phyloP scores from a whole-genome alignment of 2,329 filamentous ascomycete species.

The Samsoniella hepiali region DNA sequence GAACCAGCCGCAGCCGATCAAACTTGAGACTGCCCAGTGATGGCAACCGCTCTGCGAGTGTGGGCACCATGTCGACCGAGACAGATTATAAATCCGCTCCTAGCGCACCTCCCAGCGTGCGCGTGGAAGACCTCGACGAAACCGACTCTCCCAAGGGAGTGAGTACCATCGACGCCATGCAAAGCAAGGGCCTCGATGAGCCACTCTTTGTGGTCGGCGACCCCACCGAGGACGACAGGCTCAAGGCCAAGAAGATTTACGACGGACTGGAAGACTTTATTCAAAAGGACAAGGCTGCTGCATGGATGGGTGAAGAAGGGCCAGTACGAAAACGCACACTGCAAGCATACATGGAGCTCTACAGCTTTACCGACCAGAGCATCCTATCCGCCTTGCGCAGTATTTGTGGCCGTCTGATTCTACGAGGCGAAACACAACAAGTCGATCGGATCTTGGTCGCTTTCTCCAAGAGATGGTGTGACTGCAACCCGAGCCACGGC shows the following conservation, averaged over 20 bases:
- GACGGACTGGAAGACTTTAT: slow-evolving; percentile 81
- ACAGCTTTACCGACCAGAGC: slow-evolving; percentile 79
- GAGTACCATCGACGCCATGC: slow-evolving; percentile 30
- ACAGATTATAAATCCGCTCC: slow-evolving; percentile 41
- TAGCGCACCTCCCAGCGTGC: slow-evolving; percentile 36
- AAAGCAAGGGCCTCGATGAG: slow-evolving; percentile 50
- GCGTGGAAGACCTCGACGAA: slow-evolving; percentile 40
- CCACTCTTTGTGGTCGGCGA: slow-evolving; percentile 57
- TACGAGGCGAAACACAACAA: slow-evolving; percentile 93
- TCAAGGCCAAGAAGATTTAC: slow-evolving; percentile 78
- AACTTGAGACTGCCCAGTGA: slow-evolving; percentile 44
- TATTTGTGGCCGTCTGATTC: slow-evolving; percentile 75
- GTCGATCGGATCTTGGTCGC: slow-evolving; percentile 90
- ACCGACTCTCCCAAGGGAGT: slow-evolving; percentile 32
- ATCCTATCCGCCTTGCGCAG: slow-evolving; percentile 75
- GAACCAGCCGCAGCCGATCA: slow-evolving; percentile 34
- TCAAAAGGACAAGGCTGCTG: slow-evolving; percentile 72
- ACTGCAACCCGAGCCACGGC: slow-evolving; percentile 87
- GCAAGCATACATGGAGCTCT: slow-evolving; percentile 85
- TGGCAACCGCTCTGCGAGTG: slow-evolving; percentile 35
- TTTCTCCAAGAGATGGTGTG: slow-evolving; percentile 86
- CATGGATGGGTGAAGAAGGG: slow-evolving; percentile 81
- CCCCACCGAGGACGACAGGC: slow-evolving; percentile 65
- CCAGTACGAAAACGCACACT: slow-evolving; percentile 56
- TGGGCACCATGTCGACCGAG: slow-evolving; percentile 36